phyloP scores from a whole-genome alignment of 768 basidiomycete genomes.

The Kwoniella botswanensis region DNA sequence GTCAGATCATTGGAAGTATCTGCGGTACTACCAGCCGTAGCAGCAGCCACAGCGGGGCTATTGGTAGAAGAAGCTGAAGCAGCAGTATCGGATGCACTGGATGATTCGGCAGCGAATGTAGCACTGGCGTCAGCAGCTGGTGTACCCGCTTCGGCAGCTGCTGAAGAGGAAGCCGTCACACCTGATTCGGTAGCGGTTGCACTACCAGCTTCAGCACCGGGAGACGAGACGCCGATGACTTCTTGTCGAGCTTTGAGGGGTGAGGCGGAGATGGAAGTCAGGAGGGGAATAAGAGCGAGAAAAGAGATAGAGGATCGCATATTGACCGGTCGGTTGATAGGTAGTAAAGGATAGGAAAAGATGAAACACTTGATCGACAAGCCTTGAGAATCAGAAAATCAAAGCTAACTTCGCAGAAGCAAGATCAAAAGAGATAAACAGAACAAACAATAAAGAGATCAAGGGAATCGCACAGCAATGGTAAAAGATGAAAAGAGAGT shows the following conservation, averaged over 20 bases:
- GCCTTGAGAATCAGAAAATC: not conserved
- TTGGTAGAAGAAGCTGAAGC: not conserved
- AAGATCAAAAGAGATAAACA: no score
- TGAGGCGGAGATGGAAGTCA: not conserved
- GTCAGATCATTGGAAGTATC: constrained; percentile 15
- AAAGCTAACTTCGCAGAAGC: no score
- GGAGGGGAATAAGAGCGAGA: not conserved
- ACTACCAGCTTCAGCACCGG: not conserved
- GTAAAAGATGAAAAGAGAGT: not conserved
- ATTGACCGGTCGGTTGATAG: not conserved
- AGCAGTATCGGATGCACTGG: not conserved
- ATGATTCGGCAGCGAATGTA: not conserved
- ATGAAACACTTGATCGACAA: constrained; percentile 1
- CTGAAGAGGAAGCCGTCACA: not conserved
- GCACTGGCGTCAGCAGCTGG: not conserved
- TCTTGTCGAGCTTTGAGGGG: constrained; percentile 8
- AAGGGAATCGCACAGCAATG: not conserved
- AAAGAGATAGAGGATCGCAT: not conserved
- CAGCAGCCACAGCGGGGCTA: not conserved
- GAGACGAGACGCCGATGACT: not conserved
- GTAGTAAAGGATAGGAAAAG: not conserved
- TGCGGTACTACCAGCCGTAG: not conserved
- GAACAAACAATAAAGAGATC: no score
- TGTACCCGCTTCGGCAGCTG: not conserved
- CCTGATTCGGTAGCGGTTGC: not conserved